phyloP scores from a whole-genome alignment of 1,284 basidiomycete species.

The Microbotryomycetes sp. region DNA sequence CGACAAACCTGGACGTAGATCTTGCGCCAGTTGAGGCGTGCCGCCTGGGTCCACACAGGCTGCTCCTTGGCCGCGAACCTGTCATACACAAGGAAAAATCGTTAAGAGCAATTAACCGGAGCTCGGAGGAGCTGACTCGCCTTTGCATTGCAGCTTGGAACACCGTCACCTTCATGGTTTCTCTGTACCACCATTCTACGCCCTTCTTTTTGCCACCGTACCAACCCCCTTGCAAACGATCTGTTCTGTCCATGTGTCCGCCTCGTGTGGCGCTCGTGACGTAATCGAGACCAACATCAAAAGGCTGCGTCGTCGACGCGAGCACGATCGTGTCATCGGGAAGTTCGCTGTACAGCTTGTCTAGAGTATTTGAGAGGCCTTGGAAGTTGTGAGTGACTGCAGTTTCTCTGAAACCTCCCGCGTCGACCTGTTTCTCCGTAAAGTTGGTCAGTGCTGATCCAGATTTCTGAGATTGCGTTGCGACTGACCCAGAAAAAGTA shows the following conservation, averaged over 20 bases:
- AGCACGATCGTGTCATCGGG: slow-evolving; percentile 33
- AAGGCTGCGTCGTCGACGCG: slow-evolving; percentile 21
- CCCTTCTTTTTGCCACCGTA: slow-evolving; percentile 31
- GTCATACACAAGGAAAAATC: no score
- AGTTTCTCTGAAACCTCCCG: slow-evolving; percentile 32
- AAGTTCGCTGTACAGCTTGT: slow-evolving; percentile 19
- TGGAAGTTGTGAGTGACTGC: slow-evolving; percentile 21
- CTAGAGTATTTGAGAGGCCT: slow-evolving; percentile 19
- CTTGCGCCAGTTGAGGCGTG: slow-evolving; percentile 30
- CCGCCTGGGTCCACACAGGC: slow-evolving; percentile 35
- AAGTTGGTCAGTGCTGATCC: neutral
- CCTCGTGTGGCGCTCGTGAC: slow-evolving; percentile 11
- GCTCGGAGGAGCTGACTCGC: neutral
- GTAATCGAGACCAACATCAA: slow-evolving; percentile 19
- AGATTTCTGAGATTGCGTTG: neutral
- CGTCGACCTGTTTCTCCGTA: slow-evolving; percentile 34
- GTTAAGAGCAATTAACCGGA: no score
- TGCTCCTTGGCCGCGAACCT: slow-evolving; percentile 36
- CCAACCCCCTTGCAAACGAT: slow-evolving; percentile 35
- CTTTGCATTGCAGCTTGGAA: slow-evolving; percentile 29
- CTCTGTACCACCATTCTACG: slow-evolving; percentile 32
- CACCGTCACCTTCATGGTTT: slow-evolving; percentile 27
- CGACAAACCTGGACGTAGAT: slow-evolving; percentile 29
- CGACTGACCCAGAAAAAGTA: slow-evolving; percentile 34
- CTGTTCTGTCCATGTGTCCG: slow-evolving; percentile 24